These are phyloP conservation scores for Delonix regia DNA, from an alignment of 306 rosid species.

Conservation along the genomic window DNA sequence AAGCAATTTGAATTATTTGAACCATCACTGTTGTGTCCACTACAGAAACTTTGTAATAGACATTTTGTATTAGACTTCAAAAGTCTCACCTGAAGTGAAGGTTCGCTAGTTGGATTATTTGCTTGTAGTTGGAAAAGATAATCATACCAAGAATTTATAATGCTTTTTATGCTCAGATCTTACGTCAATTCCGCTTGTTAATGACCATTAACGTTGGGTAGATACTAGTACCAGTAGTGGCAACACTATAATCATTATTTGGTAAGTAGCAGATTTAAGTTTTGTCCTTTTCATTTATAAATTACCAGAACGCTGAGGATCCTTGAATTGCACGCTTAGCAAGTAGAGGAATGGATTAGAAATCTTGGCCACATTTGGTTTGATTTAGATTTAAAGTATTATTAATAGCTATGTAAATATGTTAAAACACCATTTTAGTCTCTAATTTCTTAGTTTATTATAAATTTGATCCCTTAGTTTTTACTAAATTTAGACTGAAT, in stretches of 20 bases:
- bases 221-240: no score
- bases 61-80: background rate
- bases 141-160: background rate
- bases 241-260: conserved; percentile 28
- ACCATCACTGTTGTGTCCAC: background rate
- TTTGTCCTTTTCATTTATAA: background rate
- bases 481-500: no score
- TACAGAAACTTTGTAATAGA: background rate
- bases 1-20: conserved; percentile 2
- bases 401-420: no score
- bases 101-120: background rate
- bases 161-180: conserved; percentile 24
- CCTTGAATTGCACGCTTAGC: conserved; percentile 23
- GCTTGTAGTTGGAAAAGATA: conserved; percentile 6
- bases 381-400: no score
- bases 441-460: no score
- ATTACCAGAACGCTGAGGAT: conserved; percentile 4
- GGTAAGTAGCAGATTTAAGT: conserved; percentile 22
- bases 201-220: conserved; percentile 1
- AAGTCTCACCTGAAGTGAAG: background rate
- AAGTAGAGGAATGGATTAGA: conserved; percentile 1
- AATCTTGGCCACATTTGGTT: background rate
- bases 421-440: no score
- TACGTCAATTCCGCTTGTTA: conserved; percentile 14
- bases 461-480: no score